Base-by-base conservation (phyloP, 768 basidiomycete species). In the Botryobasidium botryosum region DNA sequence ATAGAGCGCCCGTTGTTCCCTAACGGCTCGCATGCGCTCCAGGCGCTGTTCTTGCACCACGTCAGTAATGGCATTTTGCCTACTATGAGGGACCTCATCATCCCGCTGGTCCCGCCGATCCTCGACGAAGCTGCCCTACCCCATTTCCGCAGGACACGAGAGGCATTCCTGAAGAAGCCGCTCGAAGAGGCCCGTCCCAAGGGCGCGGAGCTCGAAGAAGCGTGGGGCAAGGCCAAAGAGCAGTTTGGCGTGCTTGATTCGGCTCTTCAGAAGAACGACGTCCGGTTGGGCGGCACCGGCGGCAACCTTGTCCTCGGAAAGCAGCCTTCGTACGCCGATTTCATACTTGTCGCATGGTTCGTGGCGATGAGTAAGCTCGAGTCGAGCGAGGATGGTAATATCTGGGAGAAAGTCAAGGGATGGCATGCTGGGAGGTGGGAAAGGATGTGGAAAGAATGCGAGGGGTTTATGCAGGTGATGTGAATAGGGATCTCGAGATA, bases 401-500 rank as follows among this genome's bases (percentile, higher is more conserved):
- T 44, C 29, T 44, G 27, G 13, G 43, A 44, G 5, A 24, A 33
- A 27, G 20, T 35, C 28, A 44, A 38, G 23, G 32, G 21, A 20
- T 35, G 27, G 29, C 18, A 44, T 18, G 43, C 23, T 20, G 43
- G 43, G 43, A 32, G 33, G n/a, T n/a, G n/a, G n/a, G n/a, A n/a
- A n/a, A n/a, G n/a, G n/a, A n/a, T n/a, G n/a, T n/a, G n/a, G n/a
- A 18, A 36, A 41, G 43, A 25, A 21, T 44, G 12, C 28, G 27
- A 28, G 27, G 32, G n/a, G 18, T 12, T 6, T 1, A 44, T 13
- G n/a, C 32, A 38, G 10, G 6, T n/a, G n/a, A n/a, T n/a, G n/a
- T n/a, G n/a, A 31, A 88, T 68, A 13, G 77, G 77, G 53, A 87
- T 80, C 54, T 87, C 79, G 35, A 79, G 59, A 58, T 90, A 90